phyloP scores from a whole-genome alignment of 2,329 filamentous ascomycete genomes.

The Mycogone perniciosa region DNA sequence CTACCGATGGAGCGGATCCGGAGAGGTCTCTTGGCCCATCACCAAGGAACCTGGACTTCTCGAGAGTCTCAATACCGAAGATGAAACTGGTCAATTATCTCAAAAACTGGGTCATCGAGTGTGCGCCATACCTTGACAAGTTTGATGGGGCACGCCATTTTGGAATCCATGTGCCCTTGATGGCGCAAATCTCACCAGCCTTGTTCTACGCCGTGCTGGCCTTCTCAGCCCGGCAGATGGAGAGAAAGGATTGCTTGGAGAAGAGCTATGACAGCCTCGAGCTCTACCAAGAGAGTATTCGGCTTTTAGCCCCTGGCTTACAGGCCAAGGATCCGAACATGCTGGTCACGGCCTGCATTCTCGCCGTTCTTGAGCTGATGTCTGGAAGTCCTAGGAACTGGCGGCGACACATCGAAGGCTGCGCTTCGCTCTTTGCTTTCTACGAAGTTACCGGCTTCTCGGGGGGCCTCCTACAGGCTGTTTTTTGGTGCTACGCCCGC shows the following conservation, averaged over 20 bases:
- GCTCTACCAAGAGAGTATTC: slow-evolving; percentile 47
- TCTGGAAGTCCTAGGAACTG: slow-evolving; percentile 44
- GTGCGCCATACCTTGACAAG: slow-evolving; percentile 46
- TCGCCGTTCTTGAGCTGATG: slow-evolving; percentile 44
- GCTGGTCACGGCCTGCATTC: slow-evolving; percentile 40
- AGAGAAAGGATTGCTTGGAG: slow-evolving; percentile 41
- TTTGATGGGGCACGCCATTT: slow-evolving; percentile 49
- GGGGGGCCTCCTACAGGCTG: slow-evolving; percentile 40
- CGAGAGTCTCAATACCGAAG: slow-evolving; percentile 22
- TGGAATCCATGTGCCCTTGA: slow-evolving; percentile 42
- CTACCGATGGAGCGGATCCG: slow-evolving; percentile 1
- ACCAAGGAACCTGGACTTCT: slow-evolving; percentile 21
- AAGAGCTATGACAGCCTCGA: slow-evolving; percentile 44
- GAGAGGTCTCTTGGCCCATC: slow-evolving; percentile 1
- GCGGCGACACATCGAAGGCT: slow-evolving; percentile 50
- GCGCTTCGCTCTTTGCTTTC: slow-evolving; percentile 45
- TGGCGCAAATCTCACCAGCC: slow-evolving; percentile 39
- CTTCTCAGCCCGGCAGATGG: slow-evolving; percentile 47
- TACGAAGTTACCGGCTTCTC: slow-evolving; percentile 43
- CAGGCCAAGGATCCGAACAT: slow-evolving; percentile 38
- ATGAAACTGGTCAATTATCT: slow-evolving; percentile 28
- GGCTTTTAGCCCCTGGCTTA: slow-evolving; percentile 34
- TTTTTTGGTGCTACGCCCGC: slow-evolving; percentile 53
- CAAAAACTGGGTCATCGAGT: slow-evolving; percentile 46
- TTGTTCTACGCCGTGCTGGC: slow-evolving; percentile 46